Base-by-base conservation (phyloP, 768 basidiomycete genomes). In the Cystobasidiopsis lactophilus region DNA sequence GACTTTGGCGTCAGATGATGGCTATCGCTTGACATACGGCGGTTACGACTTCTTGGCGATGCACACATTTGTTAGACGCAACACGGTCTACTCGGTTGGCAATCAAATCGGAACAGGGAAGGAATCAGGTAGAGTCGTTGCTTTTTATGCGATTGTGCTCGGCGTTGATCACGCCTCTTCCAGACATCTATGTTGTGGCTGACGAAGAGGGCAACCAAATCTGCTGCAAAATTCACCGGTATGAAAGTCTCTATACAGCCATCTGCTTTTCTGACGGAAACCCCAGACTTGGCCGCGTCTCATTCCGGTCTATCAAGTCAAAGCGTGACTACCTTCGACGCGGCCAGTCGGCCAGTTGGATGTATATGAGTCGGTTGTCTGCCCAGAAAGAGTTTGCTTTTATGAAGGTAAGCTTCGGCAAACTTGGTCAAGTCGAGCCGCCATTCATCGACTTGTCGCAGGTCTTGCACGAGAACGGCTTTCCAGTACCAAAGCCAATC, bases 381-480 rank as follows among this genome's bases (percentile, higher is more conserved):
- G 93, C 93, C 9, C 81, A 91, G 69, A 96, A 95, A 64, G 93
- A 98, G 65, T 98, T 79, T 76, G 85, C 85, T 1, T 98, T 96
- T 66, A 91, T 98, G 85, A 95, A 93, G 74, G 91, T 85, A 51
- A n/a, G n/a, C n/a, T n/a, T n/a, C n/a, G n/a, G n/a, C n/a, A n/a
- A n/a, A n/a, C 30, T 14, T 23, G 24, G 29, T 51, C 33, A 40
- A 14, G 29, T 3, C 40, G 29, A 29, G 18, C 23, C 14, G 4
- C 48, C 31, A 5, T 3, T 45, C 14, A 49, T 37, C n/a, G 24
- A 26, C 35, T 3, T 48, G 5, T 26, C 11, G 3, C 59, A 95
- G 91, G 79, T 93, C 26, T 72, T 98, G 19, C 74, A 91, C 63
- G 82, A 88, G 59, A 80, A 96, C 61, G 77, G 74, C 4, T 95